Base-by-base conservation (phyloP, 2,329 filamentous ascomycete genomes). In the Ceratocystis papillata region DNA sequence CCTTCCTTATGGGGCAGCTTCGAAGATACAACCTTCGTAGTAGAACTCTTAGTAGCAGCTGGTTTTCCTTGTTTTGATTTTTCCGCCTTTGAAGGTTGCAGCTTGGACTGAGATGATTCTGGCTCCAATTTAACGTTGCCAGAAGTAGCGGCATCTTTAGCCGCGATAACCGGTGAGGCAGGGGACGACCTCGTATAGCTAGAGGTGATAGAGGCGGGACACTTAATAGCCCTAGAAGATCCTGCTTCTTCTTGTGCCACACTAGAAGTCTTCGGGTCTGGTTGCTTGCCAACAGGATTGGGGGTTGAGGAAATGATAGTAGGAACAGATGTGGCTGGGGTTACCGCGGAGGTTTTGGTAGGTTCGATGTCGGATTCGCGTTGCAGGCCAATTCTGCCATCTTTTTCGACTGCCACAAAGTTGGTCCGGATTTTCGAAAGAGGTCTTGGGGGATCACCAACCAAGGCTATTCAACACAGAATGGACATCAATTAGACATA, bases 371-470 rank as follows among this genome's bases (percentile, higher is more conserved):
- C 80, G 28, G 72, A 73, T 53, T 79, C 76, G 67, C 77, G 74
- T 71, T 71, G 78, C 37, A 85, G 74, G 59, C 82, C 82, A 70
- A 84, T 76, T 57, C 80, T 77, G 65, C 83, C 82, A 75, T 84
- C 81, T 69, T 84, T 84, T 72, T 90, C 87, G 59, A 92, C 81
- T 20, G 87, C 83, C 64, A 92, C 82, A 73, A 92, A 92, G 73
- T 79, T 89, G 46, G 87, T 88, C 70, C 87, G 83, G 55, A 91
- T 85, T 75, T 87, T 89, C 69, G 87, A 89, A 50, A 90, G 80
- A 28, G 85, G 87, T 71, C 87, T 80, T 41, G 84, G 82, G 20
- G 82, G 83, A 44, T 80, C 79, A 67, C 30, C 12, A 2, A 28
- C 8, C 20, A 65, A 25, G 41, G 53, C 65, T 67, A 30, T 2